A percentile compares a stretch with the other conserved stretches of the same genome.
phyloP scores from a whole-genome alignment of 2,329 filamentous ascomycete genomes.

The Cladorrhinum sp. region DNA sequence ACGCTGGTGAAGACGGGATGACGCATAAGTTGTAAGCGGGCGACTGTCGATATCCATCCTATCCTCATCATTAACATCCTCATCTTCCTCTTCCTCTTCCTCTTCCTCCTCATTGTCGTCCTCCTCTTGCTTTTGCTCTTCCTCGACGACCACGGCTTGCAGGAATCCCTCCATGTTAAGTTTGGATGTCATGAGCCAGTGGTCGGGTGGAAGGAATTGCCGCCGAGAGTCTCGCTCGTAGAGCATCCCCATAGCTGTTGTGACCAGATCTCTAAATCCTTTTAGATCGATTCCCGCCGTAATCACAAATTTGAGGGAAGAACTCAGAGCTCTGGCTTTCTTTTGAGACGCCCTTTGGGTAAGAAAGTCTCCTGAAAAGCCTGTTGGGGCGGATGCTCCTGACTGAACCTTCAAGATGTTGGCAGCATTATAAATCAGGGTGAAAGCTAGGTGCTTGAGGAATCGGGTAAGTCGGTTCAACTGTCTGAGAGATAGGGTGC shows the following conservation, averaged over 20 bases:
- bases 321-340: slow-evolving; percentile 1
- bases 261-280: slow-evolving; percentile 76
- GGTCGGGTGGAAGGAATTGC: slow-evolving; percentile 74
- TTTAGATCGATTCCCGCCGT: slow-evolving; percentile 71
- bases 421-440: slow-evolving; percentile 77
- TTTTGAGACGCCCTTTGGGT: background rate
- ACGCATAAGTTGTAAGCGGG: slow-evolving; percentile 39
- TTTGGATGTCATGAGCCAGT: slow-evolving; percentile 89
- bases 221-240: slow-evolving; percentile 92
- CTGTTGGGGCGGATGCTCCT: background rate
- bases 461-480: slow-evolving; percentile 75
- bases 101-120: slow-evolving; percentile 57
- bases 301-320: slow-evolving; percentile 35
- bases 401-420: slow-evolving; percentile 46
- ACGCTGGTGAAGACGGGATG: slow-evolving; percentile 59
- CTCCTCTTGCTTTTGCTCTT: slow-evolving; percentile 68
- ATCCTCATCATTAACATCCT: slow-evolving; percentile 36
- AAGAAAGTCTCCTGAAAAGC: slow-evolving; percentile 1
- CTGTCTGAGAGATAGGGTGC: slow-evolving; percentile 68
- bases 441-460: slow-evolving; percentile 86
- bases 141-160: slow-evolving; percentile 79
- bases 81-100: slow-evolving; percentile 31
- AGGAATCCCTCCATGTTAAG: slow-evolving; percentile 91
- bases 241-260: slow-evolving; percentile 76
- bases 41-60: slow-evolving; percentile 25